Conservation (phyloP, 805 yeast species). For the Cyberlindnera petersonii region DNA sequence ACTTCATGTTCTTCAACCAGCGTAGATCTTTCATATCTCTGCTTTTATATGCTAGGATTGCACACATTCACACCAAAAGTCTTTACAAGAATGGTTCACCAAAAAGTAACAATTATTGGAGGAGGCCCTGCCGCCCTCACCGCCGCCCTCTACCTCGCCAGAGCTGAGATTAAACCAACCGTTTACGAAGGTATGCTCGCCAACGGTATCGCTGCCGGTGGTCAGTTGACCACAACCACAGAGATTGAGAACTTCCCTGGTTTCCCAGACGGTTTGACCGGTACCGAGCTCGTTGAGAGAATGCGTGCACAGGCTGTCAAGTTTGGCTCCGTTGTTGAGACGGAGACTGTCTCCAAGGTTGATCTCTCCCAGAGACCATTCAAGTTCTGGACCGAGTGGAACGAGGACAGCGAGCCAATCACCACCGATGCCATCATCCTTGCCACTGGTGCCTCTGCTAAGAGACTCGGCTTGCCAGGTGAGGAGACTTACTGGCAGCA, state of each 20-base stretch:
- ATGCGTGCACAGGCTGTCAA: constrained; percentile 86
- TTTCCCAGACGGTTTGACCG: constrained; percentile 89
- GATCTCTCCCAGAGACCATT: constrained; percentile 87
- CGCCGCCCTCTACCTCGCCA: constrained; percentile 93
- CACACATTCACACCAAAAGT: neutral
- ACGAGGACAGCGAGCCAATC: constrained; percentile 86
- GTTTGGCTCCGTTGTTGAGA: constrained; percentile 91
- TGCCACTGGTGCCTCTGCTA: constrained; percentile 98
- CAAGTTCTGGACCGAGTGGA: constrained; percentile 95
- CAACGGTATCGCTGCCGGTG: constrained; percentile 98
- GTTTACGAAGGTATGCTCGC: constrained; percentile 94
- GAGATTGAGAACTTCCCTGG: constrained; percentile 99
- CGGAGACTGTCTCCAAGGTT: constrained; percentile 91
- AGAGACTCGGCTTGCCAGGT: constrained; percentile 90
- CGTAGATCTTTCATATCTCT: no score
- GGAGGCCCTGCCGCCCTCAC: constrained; percentile 99
- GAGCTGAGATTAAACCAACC: constrained; percentile 94
- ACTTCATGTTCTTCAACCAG: no score
- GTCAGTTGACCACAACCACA: constrained; percentile 97
- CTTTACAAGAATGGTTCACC: constrained; percentile 62
- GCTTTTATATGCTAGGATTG: neutral
- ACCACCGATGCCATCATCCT: constrained; percentile 89
- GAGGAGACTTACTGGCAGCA: constrained; percentile 98
- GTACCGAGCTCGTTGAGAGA: constrained; percentile 84
- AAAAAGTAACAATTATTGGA: constrained; percentile 84